Evolutionary conservation across 2,329 filamentous ascomycete species (phyloP), one percentile per base, ranked within the genome.

Genomic region (Rutstroemia sydowiana): DNA sequence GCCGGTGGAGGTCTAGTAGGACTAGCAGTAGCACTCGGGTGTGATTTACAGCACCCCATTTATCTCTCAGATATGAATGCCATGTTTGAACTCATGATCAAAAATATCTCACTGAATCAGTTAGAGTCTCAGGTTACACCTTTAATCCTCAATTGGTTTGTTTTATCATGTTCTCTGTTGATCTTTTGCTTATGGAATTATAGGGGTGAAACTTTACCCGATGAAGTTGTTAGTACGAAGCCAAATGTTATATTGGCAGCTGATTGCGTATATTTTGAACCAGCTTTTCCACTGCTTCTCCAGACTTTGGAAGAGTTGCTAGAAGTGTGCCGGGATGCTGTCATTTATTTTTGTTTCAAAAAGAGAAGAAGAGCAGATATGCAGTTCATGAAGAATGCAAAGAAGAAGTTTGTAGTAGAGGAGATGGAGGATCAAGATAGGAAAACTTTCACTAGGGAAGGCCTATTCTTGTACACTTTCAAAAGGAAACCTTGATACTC

Each of bases 231-330:
- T 48, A 69, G 75, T 50, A 73, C 75, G 60, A 78, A 79, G 56
- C 88, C 90, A 16, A 82, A 91, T 62, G 75, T 95, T 51, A 83
- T 98, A 51, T 77, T 97, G n/a, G 93, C 93, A 3, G 92, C 91
- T 37, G 93, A 97, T 69, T 97, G 92, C 70, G 90, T 95, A 45
- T 98, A 97, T 73, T 95, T 95, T 68, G 93, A 97, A 69, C 90
- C 92, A 2, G 88, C 93, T 1, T 97, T 97, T 65, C 91, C 92
- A 28, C 75, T 96, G 31, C 77, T 98, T 43, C 78, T 93, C 64
- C 73, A 82, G 57, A 97, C 92, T 5, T 72, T 97, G 58, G 74
- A 79, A 54, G 82, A 87, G 57, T 74, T 96, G 44, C 75, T 95
- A 58, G 77, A 79, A 14, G 77, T 90, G 40, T 90, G 85, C 67